Conservation (phyloP, 306 rosid species). For the Rosa chinensis region DNA sequence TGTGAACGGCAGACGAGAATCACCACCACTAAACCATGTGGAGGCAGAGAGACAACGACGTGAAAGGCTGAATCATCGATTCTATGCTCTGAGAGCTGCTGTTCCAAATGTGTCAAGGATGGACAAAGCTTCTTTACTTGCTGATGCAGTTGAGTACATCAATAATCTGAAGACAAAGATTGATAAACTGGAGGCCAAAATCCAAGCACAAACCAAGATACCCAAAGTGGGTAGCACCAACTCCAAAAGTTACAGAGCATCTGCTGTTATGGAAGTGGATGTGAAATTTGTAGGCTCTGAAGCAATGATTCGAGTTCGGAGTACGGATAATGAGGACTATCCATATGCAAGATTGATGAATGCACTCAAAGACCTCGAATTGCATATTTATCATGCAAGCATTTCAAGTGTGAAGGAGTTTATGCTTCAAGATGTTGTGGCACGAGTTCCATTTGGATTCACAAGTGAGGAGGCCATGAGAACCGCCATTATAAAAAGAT, state of each 20-base stretch:
- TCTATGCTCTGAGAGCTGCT: constrained; percentile 50
- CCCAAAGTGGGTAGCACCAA: not conserved
- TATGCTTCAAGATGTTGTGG: constrained; percentile 56
- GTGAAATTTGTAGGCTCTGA: constrained; percentile 46
- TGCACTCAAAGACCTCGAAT: no score
- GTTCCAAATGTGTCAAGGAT: constrained; percentile 59
- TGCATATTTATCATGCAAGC: constrained; percentile 45
- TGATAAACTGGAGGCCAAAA: constrained; percentile 16
- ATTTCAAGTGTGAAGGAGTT: constrained; percentile 46
- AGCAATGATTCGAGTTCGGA: constrained; percentile 49
- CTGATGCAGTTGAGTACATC: constrained; percentile 44
- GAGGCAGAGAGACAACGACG: constrained; percentile 55
- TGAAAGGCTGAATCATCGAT: constrained; percentile 43
- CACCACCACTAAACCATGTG: constrained; percentile 33
- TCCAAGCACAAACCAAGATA: not conserved
- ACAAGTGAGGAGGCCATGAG: constrained; percentile 34
- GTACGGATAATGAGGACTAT: constrained; percentile 30
- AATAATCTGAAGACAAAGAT: constrained; percentile 40
- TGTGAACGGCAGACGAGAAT: not conserved
- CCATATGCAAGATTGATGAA: constrained; percentile 36
- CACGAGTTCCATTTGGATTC: constrained; percentile 35
- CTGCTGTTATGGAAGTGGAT: constrained; percentile 27
- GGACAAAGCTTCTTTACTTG: constrained; percentile 53
- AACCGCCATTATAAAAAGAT: constrained; percentile 33
- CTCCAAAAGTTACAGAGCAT: not conserved